Evolutionary conservation across 2,329 filamentous ascomycete species (phyloP), one percentile per base, ranked within the genome.

Genomic region (Trichophyton schoenleinii): DNA sequence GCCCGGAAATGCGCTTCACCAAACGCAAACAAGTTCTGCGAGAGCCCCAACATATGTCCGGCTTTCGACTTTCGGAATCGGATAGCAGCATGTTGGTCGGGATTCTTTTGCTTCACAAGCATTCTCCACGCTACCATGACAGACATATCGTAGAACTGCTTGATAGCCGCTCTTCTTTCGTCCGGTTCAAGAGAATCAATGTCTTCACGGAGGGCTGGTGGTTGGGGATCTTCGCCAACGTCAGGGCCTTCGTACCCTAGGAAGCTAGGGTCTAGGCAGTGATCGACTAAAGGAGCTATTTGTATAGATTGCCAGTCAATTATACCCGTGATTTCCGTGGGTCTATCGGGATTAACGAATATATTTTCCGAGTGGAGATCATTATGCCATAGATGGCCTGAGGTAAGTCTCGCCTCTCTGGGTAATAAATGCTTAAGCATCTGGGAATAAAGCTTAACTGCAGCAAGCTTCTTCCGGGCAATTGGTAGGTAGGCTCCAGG

Each of bases 321-420:
- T 22, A 69, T 68, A 9, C 67, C 66, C 1, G 64, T 4, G 9
- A 70, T 65, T 18, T 60, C 20, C 3, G 60, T 62, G 22, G 60
- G 60, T 18, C 52, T 41, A 9, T 31, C 52, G 15, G 31, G 62
- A 25, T 73, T 48, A 20, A 77, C 69, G 62, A 77, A 77, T 41
- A 77, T 67, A 62, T 77, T 78, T 6, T 68, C 66, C 13, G 70
- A 60, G 64, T 74, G 73, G n/a, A 77, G 67, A 66, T 77, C 74
- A 57, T 66, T 67, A 65, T 78, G 74, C 73, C 70, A 76, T 36
- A 78, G 63, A 41, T 72, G n/a, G 72, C 64, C 66, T 25, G 59
- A 57, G 34, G 28, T 38, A 20, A 64, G 44, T 18, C 49, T 13
- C 41, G 28, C 42, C 18, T 64, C 60, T 22, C 25, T 53, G 8